Percentiles rank a stretch among this genome's conserved stretches.
Evolutionary conservation across 1,284 basidiomycete genomes (phyloP).

Genomic region (Ceratobasidium papillatum): DNA sequence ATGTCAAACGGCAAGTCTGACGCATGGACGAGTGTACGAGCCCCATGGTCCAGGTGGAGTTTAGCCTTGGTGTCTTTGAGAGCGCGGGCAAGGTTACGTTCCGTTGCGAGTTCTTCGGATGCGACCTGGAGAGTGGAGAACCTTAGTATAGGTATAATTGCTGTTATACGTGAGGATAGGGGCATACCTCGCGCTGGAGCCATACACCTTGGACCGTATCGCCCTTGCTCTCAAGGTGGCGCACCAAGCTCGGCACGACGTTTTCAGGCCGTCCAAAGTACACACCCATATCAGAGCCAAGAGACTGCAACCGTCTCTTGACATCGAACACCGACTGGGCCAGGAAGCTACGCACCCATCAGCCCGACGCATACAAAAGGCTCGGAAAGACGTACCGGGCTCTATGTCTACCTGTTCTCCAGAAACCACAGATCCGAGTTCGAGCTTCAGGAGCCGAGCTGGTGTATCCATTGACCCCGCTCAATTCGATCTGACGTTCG

Average conservation of each 20-base stretch:
- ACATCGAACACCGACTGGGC: slow-evolving; percentile 54
- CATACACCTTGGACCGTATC: slow-evolving; percentile 57
- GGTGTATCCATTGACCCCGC: slow-evolving; percentile 55
- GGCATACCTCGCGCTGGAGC: slow-evolving; percentile 45
- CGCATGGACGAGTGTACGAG: slow-evolving; percentile 29
- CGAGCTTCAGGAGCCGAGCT: slow-evolving; percentile 50
- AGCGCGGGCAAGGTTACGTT: slow-evolving; percentile 13
- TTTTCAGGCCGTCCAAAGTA: slow-evolving; percentile 59
- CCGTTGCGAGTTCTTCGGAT: slow-evolving; percentile 18
- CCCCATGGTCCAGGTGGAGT: slow-evolving; percentile 12
- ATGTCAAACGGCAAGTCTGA: slow-evolving; percentile 52
- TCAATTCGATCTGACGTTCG: slow-evolving; percentile 59
- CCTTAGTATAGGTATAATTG: not conserved
- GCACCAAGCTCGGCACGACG: slow-evolving; percentile 54
- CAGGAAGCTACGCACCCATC: slow-evolving; percentile 1
- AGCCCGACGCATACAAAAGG: not conserved
- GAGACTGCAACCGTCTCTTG: slow-evolving; percentile 52
- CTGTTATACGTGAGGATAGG: not conserved
- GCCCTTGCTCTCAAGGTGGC: slow-evolving; percentile 51
- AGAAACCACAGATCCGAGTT: slow-evolving; percentile 57
- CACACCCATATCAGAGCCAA: slow-evolving; percentile 58
- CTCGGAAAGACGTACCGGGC: slow-evolving; percentile 53
- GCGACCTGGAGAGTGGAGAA: not conserved
- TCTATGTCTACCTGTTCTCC: slow-evolving; percentile 57
- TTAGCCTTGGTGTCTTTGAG: not conserved